Evolutionary conservation across 371 early-diverging fungal genomes (phyloP), one percentile per base, ranked within the genome.

Genomic region (Lichtheimia hyalospora): DNA sequence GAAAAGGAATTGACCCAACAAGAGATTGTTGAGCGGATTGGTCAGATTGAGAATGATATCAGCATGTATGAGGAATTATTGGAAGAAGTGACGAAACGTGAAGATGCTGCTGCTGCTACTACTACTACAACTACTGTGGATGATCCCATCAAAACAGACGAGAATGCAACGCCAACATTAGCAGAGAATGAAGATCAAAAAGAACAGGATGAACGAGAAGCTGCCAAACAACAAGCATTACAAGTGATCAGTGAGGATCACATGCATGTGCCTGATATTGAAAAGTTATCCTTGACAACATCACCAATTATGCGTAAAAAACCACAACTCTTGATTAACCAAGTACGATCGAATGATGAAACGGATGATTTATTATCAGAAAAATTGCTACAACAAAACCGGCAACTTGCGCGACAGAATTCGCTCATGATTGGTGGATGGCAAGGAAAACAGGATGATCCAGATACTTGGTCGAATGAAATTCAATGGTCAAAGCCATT

Each of bases 361-460:
- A 59, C 62, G 5, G 82, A 84, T 2, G 81, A 81, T 34, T 66
- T 68, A 0, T 63, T 83, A 16, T 76, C 64, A 43, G 74, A 79
- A 52, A 73, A 79, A 12, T 81, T 90, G 7, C 75, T 87, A 28
- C 69, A 69, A 3, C 86, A 87, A 27, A 90, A 90, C 61, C 81
- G 75, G 21, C 65, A 70, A 6, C 63, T 74, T 1, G 89, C 90
- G 8, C 75, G 77, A 49, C 68, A 73, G 14, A 79, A 78, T 46
- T 77, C 83, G 2, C 58, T 63, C 3, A 67, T 82, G 56, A 61
- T 74, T 27, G 68, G 67, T 13, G 76, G 80, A 6, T 61, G 81
- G 75, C 68, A 68, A 63, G 71, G 60, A 58, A 63, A 62, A 44
- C 57, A 49, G 13, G 73, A 73, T 16, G 56, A 68, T 34, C 46